Evolutionary conservation across 2,329 filamentous ascomycete species (phyloP), one percentile per base, ranked within the genome.

Genomic region (Diaporthe nobilis): DNA sequence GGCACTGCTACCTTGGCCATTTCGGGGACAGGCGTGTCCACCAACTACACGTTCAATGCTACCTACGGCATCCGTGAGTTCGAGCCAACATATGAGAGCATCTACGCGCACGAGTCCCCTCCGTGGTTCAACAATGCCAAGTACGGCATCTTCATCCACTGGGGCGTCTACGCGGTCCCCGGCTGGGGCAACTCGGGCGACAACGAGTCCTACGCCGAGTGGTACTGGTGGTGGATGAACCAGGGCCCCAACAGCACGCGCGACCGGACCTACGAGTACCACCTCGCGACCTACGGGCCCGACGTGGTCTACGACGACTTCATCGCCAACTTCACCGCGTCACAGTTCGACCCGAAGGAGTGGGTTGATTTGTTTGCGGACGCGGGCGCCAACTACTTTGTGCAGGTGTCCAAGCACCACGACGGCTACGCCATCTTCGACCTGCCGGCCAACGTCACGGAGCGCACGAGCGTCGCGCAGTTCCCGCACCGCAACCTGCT

Each of bases 91-190:
- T 73, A 70, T 39, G 79, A 81, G 13, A 86, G 82, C 74, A 80
- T 87, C 4, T 81, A 82, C 1, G 80, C 80, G 25, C 85, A 87
- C 63, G 83, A 84, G 79, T 85, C 85, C 20, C 89, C 89, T 0
- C 82, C 85, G 7, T 91, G 90, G 90, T 92, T 86, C 77, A 85
- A 89, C 72, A 84, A 86, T 57, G 87, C 84, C 31, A 92, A 92
- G 75, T 92, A 85, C 76, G 90, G 90, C 0, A 91, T 92, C 51
- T 91, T 92, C 78, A 89, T 91, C 55, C 90, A 91, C 76, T 91
- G 90, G 88, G 90, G 90, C 0, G 83, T 86, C 0, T 92, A 90
- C 77, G 81, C 88, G 0, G 89, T 91, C 0, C 87, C 90, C 0
- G 89, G 86, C 4, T 92, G 89, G 89, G 90, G 90, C 4, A 86